These are phyloP conservation scores for Nicotiana otophora DNA, from an alignment of 257 asterid species.

Conservation along the genomic window DNA sequence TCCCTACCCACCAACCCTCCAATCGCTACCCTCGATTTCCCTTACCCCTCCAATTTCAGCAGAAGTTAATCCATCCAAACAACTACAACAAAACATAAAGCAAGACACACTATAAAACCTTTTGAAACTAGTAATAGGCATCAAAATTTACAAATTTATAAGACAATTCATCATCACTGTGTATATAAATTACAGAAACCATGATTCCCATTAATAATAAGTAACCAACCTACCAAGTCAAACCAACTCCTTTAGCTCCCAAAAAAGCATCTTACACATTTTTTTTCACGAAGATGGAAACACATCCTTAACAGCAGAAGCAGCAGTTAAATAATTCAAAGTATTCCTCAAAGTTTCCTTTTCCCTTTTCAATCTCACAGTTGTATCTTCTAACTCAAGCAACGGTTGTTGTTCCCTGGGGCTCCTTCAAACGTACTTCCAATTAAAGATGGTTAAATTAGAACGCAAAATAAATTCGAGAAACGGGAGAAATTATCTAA, in stretches of 20 bases:
- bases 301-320: slow-evolving; percentile 93
- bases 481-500: too few relatives aligned
- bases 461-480: too few relatives aligned
- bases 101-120: not conserved
- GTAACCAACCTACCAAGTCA: not conserved
- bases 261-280: not conserved
- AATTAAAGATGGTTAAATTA: not conserved
- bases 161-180: slow-evolving; percentile 11
- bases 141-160: slow-evolving; percentile 27
- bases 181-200: slow-evolving; percentile 17
- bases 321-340: slow-evolving; percentile 83
- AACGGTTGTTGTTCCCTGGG: slow-evolving; percentile 95
- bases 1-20: too few relatives aligned
- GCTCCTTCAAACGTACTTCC: slow-evolving; percentile 96
- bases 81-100: not conserved
- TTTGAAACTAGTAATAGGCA: slow-evolving; percentile 9
- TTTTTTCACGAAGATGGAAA: slow-evolving; percentile 59
- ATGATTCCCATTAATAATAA: not conserved
- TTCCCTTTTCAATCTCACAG: slow-evolving; percentile 84
- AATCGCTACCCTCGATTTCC: too few relatives aligned
- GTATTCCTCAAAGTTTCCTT: slow-evolving; percentile 94
- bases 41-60: too few relatives aligned
- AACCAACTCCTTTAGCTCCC: too few relatives aligned
- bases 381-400: slow-evolving; percentile 90
- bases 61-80: not conserved